A percentile compares a stretch with the other conserved stretches of the same genome.
Evolutionary conservation across 1,139 yeast genomes (phyloP).

Genomic region (Kurtzmaniella natalensis): DNA sequence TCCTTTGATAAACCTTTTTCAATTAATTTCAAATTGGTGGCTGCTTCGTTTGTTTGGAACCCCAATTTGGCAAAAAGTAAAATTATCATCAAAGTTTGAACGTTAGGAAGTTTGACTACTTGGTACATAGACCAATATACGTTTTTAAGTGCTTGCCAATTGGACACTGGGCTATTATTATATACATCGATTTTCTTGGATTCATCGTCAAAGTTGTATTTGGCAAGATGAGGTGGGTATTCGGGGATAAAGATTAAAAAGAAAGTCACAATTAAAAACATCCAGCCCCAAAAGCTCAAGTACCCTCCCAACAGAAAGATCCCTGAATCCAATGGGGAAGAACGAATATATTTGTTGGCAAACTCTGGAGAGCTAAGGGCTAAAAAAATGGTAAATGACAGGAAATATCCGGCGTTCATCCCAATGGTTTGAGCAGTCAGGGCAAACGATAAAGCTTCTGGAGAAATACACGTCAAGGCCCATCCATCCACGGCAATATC

Average conservation of each 20-base stretch:
- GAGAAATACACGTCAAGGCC: constrained; percentile 86
- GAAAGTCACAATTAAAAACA: constrained; percentile 65
- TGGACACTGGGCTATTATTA: constrained; percentile 18
- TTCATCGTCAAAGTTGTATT: constrained; percentile 38
- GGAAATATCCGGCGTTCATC: constrained; percentile 85
- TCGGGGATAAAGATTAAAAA: constrained; percentile 61
- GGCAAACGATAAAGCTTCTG: constrained; percentile 82
- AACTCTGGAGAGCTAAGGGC: constrained; percentile 92
- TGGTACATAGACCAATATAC: constrained; percentile 77
- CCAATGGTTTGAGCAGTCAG: constrained; percentile 98
- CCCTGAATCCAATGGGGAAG: constrained; percentile 58
- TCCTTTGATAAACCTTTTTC: constrained; percentile 93
- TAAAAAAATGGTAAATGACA: constrained; percentile 84
- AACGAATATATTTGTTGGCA: constrained; percentile 77
- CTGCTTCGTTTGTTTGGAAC: constrained; percentile 94
- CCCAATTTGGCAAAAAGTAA: constrained; percentile 84
- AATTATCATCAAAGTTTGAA: constrained; percentile 68
- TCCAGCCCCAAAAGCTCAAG: constrained; percentile 71
- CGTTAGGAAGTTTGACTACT: constrained; percentile 71
- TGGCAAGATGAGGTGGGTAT: constrained; percentile 51
- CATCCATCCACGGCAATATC: constrained; percentile 99
- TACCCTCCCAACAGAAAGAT: constrained; percentile 71
- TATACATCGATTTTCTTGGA: constrained; percentile 20
- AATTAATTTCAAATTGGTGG: constrained; percentile 84
- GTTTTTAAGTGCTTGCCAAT: constrained; percentile 25